Conservation (phyloP, 345 rosid species). For the Lepidium didymum region DNA sequence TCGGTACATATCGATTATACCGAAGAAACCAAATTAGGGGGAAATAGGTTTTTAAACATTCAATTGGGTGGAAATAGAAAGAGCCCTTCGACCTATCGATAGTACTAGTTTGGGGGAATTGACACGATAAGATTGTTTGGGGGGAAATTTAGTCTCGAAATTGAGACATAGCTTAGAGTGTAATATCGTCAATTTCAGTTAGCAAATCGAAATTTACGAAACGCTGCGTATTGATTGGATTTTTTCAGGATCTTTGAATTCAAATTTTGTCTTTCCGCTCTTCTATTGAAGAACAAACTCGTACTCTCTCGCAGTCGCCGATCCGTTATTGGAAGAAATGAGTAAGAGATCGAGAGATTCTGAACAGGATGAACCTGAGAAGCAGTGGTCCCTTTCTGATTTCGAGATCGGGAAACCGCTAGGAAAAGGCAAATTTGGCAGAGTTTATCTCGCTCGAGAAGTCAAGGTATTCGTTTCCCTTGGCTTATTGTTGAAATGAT, state of each 20-base stretch:
- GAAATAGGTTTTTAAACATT: too few relatives aligned
- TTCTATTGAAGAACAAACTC: background rate
- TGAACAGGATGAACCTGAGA: background rate
- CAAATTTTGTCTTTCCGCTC: background rate
- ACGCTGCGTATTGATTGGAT: background rate
- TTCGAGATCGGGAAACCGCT: slow-evolving; percentile 92
- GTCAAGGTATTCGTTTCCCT: slow-evolving; percentile 35
- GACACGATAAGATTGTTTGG: too few relatives aligned
- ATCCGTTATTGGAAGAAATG: slow-evolving; percentile 1
- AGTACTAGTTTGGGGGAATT: too few relatives aligned
- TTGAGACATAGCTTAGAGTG: background rate
- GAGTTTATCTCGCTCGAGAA: slow-evolving; percentile 90
- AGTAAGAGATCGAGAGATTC: slow-evolving; percentile 4
- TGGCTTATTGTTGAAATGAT: background rate
- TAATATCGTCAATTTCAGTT: background rate
- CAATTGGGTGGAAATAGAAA: too few relatives aligned
- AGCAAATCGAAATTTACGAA: background rate
- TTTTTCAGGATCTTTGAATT: background rate
- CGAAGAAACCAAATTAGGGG: too few relatives aligned
- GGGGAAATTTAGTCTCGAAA: background rate
- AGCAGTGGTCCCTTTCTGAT: slow-evolving; percentile 55
- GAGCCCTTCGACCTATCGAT: too few relatives aligned
- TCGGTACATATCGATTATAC: too few relatives aligned
- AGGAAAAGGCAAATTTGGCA: slow-evolving; percentile 83
- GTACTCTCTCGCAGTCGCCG: background rate